phyloP scores from a whole-genome alignment of 352 stramenopile genomes.

The Phytophthora sansomeana region DNA sequence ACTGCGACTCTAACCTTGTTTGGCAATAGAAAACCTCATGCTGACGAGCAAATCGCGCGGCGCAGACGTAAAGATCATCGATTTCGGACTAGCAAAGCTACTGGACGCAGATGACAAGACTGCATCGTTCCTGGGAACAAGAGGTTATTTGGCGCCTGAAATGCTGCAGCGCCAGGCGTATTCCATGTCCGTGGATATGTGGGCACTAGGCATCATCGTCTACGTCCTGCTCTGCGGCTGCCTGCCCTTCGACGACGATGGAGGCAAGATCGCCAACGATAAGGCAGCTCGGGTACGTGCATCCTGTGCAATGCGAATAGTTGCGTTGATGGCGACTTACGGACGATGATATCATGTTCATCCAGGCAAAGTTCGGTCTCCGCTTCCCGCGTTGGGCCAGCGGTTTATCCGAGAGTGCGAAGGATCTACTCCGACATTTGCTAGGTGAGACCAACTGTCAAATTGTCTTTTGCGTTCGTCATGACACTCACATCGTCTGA shows the following conservation, averaged over 20 bases:
- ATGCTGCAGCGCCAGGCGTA: slow-evolving; percentile 98
- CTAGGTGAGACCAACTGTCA: slow-evolving; percentile 50
- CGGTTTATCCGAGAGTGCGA: slow-evolving; percentile 84
- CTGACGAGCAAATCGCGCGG: slow-evolving; percentile 82
- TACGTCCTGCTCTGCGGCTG: slow-evolving; percentile 98
- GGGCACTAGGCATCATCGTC: slow-evolving; percentile 98
- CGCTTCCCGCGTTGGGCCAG: slow-evolving; percentile 95
- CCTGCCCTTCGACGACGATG: slow-evolving; percentile 98
- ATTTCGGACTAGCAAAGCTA: slow-evolving; percentile 98
- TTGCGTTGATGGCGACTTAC: slow-evolving; percentile 7
- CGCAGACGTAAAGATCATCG: slow-evolving; percentile 97
- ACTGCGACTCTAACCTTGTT: no score
- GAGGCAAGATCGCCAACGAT: slow-evolving; percentile 81
- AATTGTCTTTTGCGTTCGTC: neutral
- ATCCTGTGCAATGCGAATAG: neutral
- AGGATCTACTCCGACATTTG: slow-evolving; percentile 85
- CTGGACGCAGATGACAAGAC: slow-evolving; percentile 86
- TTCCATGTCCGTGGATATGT: slow-evolving; percentile 97
- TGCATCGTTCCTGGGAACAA: slow-evolving; percentile 84
- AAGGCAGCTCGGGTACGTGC: slow-evolving; percentile 67
- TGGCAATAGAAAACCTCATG: slow-evolving; percentile 78
- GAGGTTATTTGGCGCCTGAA: slow-evolving; percentile 98
- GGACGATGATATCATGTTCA: neutral
- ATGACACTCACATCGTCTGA: neutral
- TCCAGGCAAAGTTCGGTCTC: slow-evolving; percentile 93